Base-by-base conservation (phyloP, 129 eudicot species). In the Glebionis coronaria region DNA sequence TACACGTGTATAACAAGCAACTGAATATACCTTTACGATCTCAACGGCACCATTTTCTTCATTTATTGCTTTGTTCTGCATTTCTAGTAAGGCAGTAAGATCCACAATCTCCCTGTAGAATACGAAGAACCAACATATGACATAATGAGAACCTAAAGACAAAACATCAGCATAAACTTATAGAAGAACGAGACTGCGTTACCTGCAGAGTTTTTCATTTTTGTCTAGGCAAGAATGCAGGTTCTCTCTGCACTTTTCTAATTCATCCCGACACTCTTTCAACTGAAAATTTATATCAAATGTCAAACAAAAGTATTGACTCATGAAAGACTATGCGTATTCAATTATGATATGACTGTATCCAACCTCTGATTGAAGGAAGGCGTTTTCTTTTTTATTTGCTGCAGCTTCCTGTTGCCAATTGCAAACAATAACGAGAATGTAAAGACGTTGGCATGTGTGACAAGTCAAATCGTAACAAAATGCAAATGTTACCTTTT, bases 121-220 rank as follows among this genome's bases (percentile, higher is more conserved):
- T 40, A 51, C 5, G 42, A 35, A 35, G 42, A 35, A 35, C 10
- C 42, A 35, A 35, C 42, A 1, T 35, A 35, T 35, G 31, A 49
- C 16, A 31, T 8, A 31, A 15, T 31, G 4, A 50, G 44, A 38
- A 44, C 15, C 25, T 51, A 6, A 61, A 40, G 14, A 13, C 25
- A 65, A 35, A 31, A 31, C 46, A 47, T 8, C 12, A 5, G 10
- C 21, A 18, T 15, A 2, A 65, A 44, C 47, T 40, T 23, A 16
- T 12, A 44, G 57, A 9, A 21, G 21, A 44, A 47, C 21, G 15
- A 44, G 40, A 38, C 44, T 12, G 55, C 47, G 40, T 56, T 68
- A 90, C 97, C 95, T 56, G 75, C 79, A 61, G 71, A 91, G 87
- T 75, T 79, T 75, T 64, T 71, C 73, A 60, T 91, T 91, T 51